Evolutionary conservation across 164 flowering plant genomes (phyloP), one percentile per base, ranked within the genome.

Genomic region (Annona squamosa): DNA sequence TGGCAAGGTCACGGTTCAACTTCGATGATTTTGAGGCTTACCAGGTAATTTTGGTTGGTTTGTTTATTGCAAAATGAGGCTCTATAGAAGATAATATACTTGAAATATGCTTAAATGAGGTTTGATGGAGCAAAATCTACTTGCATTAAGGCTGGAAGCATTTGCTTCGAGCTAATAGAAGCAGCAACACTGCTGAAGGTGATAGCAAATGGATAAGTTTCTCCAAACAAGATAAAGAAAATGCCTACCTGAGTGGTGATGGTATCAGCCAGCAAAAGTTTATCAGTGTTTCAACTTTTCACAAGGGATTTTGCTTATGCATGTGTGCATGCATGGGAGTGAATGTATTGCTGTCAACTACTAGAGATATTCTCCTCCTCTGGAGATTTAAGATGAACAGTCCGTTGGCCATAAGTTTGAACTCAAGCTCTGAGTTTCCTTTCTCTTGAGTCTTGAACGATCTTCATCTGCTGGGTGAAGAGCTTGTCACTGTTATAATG

Each of bases 11-110:
- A 2, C 79, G 87, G 43, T 87, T 85, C 65, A 83, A 77, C 75
- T 87, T 87, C 61, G 89, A 87, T 72, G 91, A 87, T 84, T 87
- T 87, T 73, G 91, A 86, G 78, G 91, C 89, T 70, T 86, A 85
- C 69, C 87, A 85, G 87, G 91, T 87, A 68, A 65, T 46, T 16
- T 71, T 61, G 63, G n/a, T 68, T 7, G n/a, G 19, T 19, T 45
- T 9, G 9, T 63, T 48, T 48, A 4, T 7, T 1, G 52, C 52
- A 4, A 48, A 48, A 48, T 48, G 52, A 48, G 52, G 52, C 9
- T 48, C 5, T 48, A 1, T 48, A 48, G 9, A 16, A 52, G 59
- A 52, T 52, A 7, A 52, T 52, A 10, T 52, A 52, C 13, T 52
- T 10, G 17, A 52, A 52, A 52, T 52, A 52, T 10, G 17, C 5